Base-by-base conservation (phyloP, 2,329 filamentous ascomycete species). In the Mariannaea elegans region DNA sequence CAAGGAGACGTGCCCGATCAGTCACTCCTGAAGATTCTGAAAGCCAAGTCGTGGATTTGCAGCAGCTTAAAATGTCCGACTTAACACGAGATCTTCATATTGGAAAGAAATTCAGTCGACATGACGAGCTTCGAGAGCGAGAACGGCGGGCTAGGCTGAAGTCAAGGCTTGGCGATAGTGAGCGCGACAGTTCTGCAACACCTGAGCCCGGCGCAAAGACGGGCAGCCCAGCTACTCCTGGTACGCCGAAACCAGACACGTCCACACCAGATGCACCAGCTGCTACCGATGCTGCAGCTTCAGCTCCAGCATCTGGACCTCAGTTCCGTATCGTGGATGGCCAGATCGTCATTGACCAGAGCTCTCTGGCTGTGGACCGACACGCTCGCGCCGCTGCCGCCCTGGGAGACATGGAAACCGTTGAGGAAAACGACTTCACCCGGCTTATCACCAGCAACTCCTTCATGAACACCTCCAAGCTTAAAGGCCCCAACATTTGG, bases 351-450 rank as follows among this genome's bases (percentile, higher is more conserved):
- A 77, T 92, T 42, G 88, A 93, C 71, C 86, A 91, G 66, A 82
- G 81, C 47, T 90, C 90, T 1, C 81, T 90, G 14, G 81, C 85
- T 36, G 84, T 93, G 63, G 87, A 94, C 73, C 83, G 89, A 4
- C 88, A 91, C 71, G 87, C 87, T 27, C 81, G 84, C 41, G 88
- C 85, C 3, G 82, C 81, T 5, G 81, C 82, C 21, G 82, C 76
- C 14, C 78, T 76, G 6, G 76, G 72, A 27, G 82, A 84, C 32
- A 80, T 85, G 69, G 85, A 90, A 69, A 84, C 87, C 47, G 82
- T 91, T 27, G 90, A 93, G 68, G 91, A 94, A 73, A 89, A 93
- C 76, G 90, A 94, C 68, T 89, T 94, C 67, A 92, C 91, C 2
- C 84, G 85, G 16, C 82, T 88, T 52, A 86, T 91, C 64, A 95